These are phyloP conservation scores for Flaveria trinervia DNA, from an alignment of 129 eudicot genomes.

Conservation along the genomic window DNA sequence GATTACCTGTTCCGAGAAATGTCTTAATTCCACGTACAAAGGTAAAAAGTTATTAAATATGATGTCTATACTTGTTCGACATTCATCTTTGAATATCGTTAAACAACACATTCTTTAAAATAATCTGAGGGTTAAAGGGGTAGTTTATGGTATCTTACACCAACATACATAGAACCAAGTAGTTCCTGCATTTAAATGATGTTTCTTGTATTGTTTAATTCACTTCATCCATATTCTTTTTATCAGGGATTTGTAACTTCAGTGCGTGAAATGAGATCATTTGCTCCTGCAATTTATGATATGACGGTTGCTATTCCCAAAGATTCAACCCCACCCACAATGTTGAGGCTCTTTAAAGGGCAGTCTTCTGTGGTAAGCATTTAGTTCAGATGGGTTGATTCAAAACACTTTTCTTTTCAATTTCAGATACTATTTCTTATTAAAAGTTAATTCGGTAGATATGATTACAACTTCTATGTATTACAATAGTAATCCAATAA, in stretches of 20 bases:
- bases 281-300: conserved; percentile 88
- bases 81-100: conserved; percentile 10
- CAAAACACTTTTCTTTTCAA: neutral
- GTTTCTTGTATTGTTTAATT: conserved; percentile 5
- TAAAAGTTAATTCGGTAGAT: neutral
- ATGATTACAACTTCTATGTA: neutral
- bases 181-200: conserved; percentile 14
- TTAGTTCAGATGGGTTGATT: neutral
- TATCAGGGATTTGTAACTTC: conserved; percentile 90
- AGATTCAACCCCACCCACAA: conserved; percentile 76
- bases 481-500: neutral
- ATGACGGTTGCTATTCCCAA: conserved; percentile 80
- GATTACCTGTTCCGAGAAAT: conserved; percentile 83
- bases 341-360: conserved; percentile 82
- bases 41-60: conserved; percentile 40
- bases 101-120: neutral
- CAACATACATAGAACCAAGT: conserved; percentile 3
- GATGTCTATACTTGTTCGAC: neutral
- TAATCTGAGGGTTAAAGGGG: neutral
- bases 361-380: conserved; percentile 80
- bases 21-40: conserved; percentile 92
- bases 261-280: conserved; percentile 84
- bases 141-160: conserved; percentile 3
- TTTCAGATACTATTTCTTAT: neutral
- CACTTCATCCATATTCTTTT: conserved; percentile 1